A percentile compares a stretch with the other conserved stretches of the same genome.
phyloP scores from a whole-genome alignment of 768 basidiomycete genomes.

The Panaeolus papilionaceus region DNA sequence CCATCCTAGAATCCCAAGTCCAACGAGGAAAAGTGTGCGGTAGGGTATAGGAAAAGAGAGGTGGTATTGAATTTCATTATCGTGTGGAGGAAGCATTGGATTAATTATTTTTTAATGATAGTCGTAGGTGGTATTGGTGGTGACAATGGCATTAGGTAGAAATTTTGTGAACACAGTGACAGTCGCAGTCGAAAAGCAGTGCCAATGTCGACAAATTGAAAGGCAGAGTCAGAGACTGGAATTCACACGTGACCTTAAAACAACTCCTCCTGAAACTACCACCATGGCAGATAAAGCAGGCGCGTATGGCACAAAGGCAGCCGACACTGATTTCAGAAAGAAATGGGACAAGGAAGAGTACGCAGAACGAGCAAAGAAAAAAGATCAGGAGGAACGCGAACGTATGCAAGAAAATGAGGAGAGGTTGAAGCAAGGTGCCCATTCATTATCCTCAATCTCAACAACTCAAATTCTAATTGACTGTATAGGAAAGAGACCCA shows the following conservation, averaged over 20 bases:
- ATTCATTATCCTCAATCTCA: slow-evolving; percentile 14
- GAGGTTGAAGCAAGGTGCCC: slow-evolving; percentile 78
- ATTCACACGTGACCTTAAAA: slow-evolving; percentile 9
- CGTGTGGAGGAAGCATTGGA: slow-evolving; percentile 25
- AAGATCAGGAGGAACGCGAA: slow-evolving; percentile 80
- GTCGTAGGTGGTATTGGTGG: slow-evolving; percentile 17
- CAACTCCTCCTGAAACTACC: slow-evolving; percentile 10
- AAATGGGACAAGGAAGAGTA: slow-evolving; percentile 97
- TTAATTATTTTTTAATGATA: slow-evolving; percentile 24
- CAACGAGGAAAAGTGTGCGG: slow-evolving; percentile 82
- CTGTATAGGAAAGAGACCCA: slow-evolving; percentile 78
- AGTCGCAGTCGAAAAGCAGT: not conserved
- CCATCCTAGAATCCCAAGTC: slow-evolving; percentile 88
- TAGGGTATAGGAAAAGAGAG: slow-evolving; percentile 88
- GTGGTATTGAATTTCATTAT: slow-evolving; percentile 53
- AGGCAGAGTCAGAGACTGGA: not conserved
- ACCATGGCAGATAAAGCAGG: slow-evolving; percentile 47
- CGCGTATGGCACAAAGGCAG: slow-evolving; percentile 50
- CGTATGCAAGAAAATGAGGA: slow-evolving; percentile 89
- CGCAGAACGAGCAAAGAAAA: slow-evolving; percentile 81
- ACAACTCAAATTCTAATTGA: slow-evolving; percentile 16
- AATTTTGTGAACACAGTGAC: not conserved
- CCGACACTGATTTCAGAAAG: slow-evolving; percentile 81
- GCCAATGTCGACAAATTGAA: no score
- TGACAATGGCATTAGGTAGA: slow-evolving; percentile 16